Conservation (phyloP, 305 asterid species). For the Andrographis paniculata region DNA sequence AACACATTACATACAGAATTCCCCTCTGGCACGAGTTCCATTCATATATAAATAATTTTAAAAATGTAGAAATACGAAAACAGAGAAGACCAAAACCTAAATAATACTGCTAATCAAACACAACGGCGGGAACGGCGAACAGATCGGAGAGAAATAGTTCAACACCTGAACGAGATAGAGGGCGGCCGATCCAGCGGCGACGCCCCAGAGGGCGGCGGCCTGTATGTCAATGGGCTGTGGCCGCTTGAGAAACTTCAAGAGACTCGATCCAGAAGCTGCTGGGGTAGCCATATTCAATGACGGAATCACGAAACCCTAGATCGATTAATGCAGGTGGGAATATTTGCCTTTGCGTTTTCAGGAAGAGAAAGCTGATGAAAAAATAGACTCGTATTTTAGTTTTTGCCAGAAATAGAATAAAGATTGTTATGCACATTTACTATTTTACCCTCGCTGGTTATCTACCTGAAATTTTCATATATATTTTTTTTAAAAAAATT, state of each 20-base stretch:
- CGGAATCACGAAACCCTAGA: constrained; percentile 28
- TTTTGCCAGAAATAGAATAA: background rate
- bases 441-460: no score
- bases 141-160: constrained; percentile 5
- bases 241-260: constrained; percentile 35
- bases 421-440: no score
- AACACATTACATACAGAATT: no score
- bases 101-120: background rate
- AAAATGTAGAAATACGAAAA: background rate
- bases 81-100: background rate
- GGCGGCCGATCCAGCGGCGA: constrained; percentile 56
- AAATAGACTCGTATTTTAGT: background rate
- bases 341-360: background rate
- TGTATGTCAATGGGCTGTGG: constrained; percentile 39
- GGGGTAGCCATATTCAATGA: background rate
- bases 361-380: constrained; percentile 8
- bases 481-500: no score
- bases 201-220: constrained; percentile 77
- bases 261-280: constrained; percentile 18
- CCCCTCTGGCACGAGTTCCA: no score
- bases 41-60: no score
- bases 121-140: background rate
- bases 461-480: no score
- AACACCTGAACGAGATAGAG: constrained; percentile 64
- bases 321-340: constrained; percentile 9